Conservation (phyloP, 176 grass and related monocot genomes). For the Cocos nucifera region DNA sequence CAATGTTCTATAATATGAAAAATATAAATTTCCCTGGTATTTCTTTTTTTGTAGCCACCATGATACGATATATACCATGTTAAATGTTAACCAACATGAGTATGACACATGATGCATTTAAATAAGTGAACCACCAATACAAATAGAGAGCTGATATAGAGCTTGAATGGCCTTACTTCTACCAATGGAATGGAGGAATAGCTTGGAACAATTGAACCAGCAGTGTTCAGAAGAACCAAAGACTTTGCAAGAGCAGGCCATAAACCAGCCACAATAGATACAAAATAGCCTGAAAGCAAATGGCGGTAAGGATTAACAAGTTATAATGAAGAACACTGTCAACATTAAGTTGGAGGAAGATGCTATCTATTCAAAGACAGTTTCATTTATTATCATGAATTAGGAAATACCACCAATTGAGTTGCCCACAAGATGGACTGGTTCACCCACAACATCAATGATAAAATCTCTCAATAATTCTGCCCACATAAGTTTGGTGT, state of each 20-base stretch:
- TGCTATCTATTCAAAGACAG: too few relatives aligned
- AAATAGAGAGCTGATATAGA: conserved; percentile 5
- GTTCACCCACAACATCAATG: conserved; percentile 62
- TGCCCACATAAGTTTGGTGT: conserved; percentile 85
- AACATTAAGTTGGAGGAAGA: too few relatives aligned
- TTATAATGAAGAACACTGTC: too few relatives aligned
- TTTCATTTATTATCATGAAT: conserved; percentile 4
- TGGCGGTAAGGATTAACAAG: too few relatives aligned
- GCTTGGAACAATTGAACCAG: conserved; percentile 79
- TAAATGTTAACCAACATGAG: too few relatives aligned
- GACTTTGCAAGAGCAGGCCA: conserved; percentile 81
- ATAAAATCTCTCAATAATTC: conserved; percentile 81
- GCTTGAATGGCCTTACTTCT: conserved; percentile 39
- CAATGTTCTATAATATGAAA: too few relatives aligned
- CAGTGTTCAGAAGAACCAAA: conserved; percentile 81
- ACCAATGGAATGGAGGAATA: conserved; percentile 47
- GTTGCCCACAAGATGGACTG: conserved; percentile 88
- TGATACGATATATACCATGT: too few relatives aligned
- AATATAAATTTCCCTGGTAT: too few relatives aligned
- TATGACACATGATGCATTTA: too few relatives aligned
- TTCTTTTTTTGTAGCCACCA: too few relatives aligned
- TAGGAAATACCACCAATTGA: conserved; percentile 74
- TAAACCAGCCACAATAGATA: conserved; percentile 52
- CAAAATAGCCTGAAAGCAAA: conserved; percentile 61
- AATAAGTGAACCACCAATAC: not conserved